These are phyloP conservation scores for Fusarium zealandicum DNA, from an alignment of 2,329 filamentous ascomycete species.

Conservation along the genomic window DNA sequence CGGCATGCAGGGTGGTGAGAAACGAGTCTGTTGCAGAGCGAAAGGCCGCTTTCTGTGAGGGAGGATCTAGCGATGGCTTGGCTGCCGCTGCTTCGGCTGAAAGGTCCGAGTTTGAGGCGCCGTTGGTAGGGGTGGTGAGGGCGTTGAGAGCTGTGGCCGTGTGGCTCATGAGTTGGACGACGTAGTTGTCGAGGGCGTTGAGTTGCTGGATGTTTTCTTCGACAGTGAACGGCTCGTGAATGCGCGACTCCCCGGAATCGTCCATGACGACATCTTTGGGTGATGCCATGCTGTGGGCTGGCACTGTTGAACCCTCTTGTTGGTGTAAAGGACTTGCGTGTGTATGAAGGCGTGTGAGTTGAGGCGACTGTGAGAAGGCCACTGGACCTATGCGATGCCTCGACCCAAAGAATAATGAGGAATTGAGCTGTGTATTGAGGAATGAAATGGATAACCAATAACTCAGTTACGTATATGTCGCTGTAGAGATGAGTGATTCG, in stretches of 20 bases:
- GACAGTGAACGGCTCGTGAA: slow-evolving; percentile 68
- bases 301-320: too few relatives aligned
- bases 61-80: slow-evolving; percentile 48
- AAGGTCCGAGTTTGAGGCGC: slow-evolving; percentile 13
- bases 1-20: slow-evolving; percentile 73
- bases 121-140: slow-evolving; percentile 46
- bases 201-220: slow-evolving; percentile 83
- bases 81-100: slow-evolving; percentile 18
- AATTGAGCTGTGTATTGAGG: too few relatives aligned
- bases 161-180: slow-evolving; percentile 52
- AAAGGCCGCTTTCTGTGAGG: slow-evolving; percentile 63
- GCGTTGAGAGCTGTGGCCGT: slow-evolving; percentile 56
- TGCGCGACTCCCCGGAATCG: slow-evolving; percentile 35
- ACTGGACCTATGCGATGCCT: too few relatives aligned
- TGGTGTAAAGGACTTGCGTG: too few relatives aligned
- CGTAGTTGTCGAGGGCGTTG: slow-evolving; percentile 75
- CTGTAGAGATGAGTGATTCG: too few relatives aligned
- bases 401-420: too few relatives aligned
- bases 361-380: too few relatives aligned
- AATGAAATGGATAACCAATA: too few relatives aligned
- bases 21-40: slow-evolving; percentile 70
- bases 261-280: slow-evolving; percentile 45
- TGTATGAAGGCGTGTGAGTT: too few relatives aligned
- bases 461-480: too few relatives aligned
- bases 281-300: slow-evolving; percentile 40